phyloP scores from a whole-genome alignment of 306 rosid genomes.

The Astragalus glycyphyllos region DNA sequence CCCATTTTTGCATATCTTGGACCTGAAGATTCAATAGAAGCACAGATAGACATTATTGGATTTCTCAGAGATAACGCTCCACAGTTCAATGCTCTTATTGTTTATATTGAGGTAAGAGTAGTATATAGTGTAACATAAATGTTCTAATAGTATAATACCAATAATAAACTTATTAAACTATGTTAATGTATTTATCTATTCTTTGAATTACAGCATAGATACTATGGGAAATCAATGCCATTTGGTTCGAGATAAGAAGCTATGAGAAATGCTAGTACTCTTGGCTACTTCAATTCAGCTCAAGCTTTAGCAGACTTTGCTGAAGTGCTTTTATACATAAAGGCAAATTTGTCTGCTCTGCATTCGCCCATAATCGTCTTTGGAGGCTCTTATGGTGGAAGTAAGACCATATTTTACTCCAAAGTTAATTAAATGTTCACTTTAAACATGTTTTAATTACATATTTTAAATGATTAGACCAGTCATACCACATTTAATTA shows the following conservation, averaged over 20 bases:
- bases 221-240: conserved; percentile 59
- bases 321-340: conserved; percentile 51
- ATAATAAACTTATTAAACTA: too few relatives aligned
- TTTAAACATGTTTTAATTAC: too few relatives aligned
- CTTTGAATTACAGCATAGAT: conserved; percentile 36
- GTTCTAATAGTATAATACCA: too few relatives aligned
- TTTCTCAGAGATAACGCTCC: conserved; percentile 52
- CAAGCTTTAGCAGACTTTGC: conserved; percentile 74
- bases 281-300: conserved; percentile 58
- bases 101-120: conserved; percentile 55
- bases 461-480: too few relatives aligned
- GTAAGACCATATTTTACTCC: conserved; percentile 37
- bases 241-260: conserved; percentile 49
- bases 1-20: conserved; percentile 65
- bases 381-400: conserved; percentile 76
- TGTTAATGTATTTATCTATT: too few relatives aligned
- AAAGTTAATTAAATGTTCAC: too few relatives aligned
- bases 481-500: too few relatives aligned
- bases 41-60: conserved; percentile 1
- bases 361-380: conserved; percentile 58
- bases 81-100: conserved; percentile 53
- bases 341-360: conserved; percentile 41
- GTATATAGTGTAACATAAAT: too few relatives aligned
- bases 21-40: conserved; percentile 45
- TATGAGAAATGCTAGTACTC: conserved; percentile 47